Conservation (phyloP, 108 stramenopile genomes). For the Nitzschia inconspicua region DNA sequence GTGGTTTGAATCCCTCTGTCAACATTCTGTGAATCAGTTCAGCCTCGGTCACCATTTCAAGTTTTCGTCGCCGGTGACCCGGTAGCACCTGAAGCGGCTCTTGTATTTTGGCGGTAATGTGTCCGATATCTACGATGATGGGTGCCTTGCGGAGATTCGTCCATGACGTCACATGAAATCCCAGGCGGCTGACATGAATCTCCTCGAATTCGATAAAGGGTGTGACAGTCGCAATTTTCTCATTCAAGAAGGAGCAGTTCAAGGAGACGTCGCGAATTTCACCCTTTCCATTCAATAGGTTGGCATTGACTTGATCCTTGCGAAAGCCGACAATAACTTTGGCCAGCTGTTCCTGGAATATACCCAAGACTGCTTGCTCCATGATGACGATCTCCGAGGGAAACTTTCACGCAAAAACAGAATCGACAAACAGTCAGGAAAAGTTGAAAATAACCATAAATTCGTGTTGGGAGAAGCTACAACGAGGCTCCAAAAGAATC, state of each 20-base stretch:
- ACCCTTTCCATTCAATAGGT: constrained; percentile 76
- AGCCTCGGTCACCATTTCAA: constrained; percentile 22
- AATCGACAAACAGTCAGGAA: no score
- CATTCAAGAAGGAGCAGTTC: constrained; percentile 66
- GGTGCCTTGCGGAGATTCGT: constrained; percentile 80
- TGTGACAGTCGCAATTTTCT: constrained; percentile 27
- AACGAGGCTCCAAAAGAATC: no score
- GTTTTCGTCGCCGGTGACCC: constrained; percentile 12
- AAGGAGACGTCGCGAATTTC: constrained; percentile 62
- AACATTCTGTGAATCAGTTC: constrained; percentile 17
- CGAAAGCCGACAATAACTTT: constrained; percentile 73
- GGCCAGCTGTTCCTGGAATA: constrained; percentile 77
- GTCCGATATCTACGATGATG: constrained; percentile 69
- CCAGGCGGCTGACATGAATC: constrained; percentile 55
- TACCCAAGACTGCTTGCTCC: constrained; percentile 74
- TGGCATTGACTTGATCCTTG: constrained; percentile 71
- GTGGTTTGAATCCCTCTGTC: constrained; percentile 18
- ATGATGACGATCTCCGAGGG: no score
- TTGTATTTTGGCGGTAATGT: constrained; percentile 37
- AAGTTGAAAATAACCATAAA: no score
- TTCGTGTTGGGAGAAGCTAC: no score
- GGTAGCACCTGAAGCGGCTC: constrained; percentile 57
- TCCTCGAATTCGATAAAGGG: constrained; percentile 60
- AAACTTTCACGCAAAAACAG: no score
- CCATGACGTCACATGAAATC: constrained; percentile 71